Evolutionary conservation across 495 filamentous ascomycete genomes (phyloP).

Genomic region (Lasiosphaeria ovina): DNA sequence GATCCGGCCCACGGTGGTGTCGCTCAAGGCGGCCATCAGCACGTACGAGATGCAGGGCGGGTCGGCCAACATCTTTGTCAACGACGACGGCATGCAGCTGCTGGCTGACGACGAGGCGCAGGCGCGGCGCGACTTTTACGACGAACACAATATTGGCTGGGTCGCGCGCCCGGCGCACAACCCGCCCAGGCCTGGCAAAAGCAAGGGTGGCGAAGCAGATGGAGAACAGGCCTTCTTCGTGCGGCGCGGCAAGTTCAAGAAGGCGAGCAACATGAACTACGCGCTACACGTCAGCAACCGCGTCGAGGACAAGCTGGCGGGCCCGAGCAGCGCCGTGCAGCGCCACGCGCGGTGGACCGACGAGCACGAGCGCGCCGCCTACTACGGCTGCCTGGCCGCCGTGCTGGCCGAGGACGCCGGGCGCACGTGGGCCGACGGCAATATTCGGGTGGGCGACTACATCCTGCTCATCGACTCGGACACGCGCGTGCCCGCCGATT

Average conservation of each 20-base stretch:
- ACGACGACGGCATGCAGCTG: slow-evolving; percentile 68
- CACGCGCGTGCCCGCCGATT: slow-evolving; percentile 65
- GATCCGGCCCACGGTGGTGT: slow-evolving; percentile 61
- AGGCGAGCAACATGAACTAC: slow-evolving; percentile 74
- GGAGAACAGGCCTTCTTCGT: slow-evolving; percentile 39
- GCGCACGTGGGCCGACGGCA: slow-evolving; percentile 66
- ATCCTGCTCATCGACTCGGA: slow-evolving; percentile 68
- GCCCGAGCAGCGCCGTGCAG: slow-evolving; percentile 23
- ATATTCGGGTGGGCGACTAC: slow-evolving; percentile 68
- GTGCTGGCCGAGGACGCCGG: slow-evolving; percentile 58
- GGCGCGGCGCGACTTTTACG: slow-evolving; percentile 61
- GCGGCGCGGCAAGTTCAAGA: slow-evolving; percentile 69
- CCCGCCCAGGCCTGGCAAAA: slow-evolving; percentile 34
- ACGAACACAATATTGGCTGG: slow-evolving; percentile 63
- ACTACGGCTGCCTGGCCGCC: slow-evolving; percentile 48
- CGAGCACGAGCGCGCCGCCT: slow-evolving; percentile 51
- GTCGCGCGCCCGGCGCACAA: slow-evolving; percentile 60
- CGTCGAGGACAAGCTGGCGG: slow-evolving; percentile 56
- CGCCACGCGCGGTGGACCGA: slow-evolving; percentile 47
- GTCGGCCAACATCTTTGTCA: slow-evolving; percentile 68
- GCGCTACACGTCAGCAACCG: slow-evolving; percentile 56
- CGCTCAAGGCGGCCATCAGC: slow-evolving; percentile 62
- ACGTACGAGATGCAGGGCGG: slow-evolving; percentile 69
- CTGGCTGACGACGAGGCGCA: slow-evolving; percentile 54
- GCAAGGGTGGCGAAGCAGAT: slow-evolving; percentile 26